Evolutionary conservation across 2,329 filamentous ascomycete genomes (phyloP).

Genomic region (Cryphonectria parasitica): DNA sequence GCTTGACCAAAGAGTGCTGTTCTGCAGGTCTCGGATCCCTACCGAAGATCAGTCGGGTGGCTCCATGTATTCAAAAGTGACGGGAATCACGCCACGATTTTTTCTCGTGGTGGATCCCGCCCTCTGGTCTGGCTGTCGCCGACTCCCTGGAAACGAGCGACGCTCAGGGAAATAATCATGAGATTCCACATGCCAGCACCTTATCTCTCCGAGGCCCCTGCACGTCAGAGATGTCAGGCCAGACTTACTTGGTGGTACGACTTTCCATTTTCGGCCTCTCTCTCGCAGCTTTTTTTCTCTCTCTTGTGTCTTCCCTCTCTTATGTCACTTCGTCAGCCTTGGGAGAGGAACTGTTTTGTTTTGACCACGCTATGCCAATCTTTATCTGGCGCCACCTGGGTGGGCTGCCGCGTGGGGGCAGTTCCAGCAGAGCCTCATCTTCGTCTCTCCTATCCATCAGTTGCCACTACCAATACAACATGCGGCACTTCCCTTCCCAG

Average conservation of each 20-base stretch:
- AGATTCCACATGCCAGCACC: slow-evolving; percentile 5
- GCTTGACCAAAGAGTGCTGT: neutral
- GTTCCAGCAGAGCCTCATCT: slow-evolving; percentile 9
- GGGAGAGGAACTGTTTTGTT: neutral
- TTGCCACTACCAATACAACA: neutral
- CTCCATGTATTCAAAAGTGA: neutral
- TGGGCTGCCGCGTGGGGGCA: slow-evolving; percentile 7
- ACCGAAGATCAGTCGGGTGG: slow-evolving; percentile 19
- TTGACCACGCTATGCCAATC: neutral
- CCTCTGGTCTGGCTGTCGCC: neutral
- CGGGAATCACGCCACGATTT: slow-evolving; percentile 25
- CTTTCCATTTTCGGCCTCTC: neutral
- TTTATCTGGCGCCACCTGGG: slow-evolving; percentile 4
- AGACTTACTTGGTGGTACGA: slow-evolving; percentile 8
- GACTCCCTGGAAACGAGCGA: neutral
- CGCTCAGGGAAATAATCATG: slow-evolving; percentile 5
- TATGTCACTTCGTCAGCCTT: neutral
- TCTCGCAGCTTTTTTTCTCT: neutral
- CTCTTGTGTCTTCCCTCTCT: neutral
- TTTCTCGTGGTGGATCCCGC: slow-evolving; percentile 13
- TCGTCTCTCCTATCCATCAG: neutral
- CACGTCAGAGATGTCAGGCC: slow-evolving; percentile 13
- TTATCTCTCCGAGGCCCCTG: neutral
- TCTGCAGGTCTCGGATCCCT: slow-evolving; percentile 24
- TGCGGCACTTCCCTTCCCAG: slow-evolving; percentile 1